These are phyloP conservation scores for Aspergillus puulaauensis DNA, from an alignment of 2,329 filamentous ascomycete species.

Conservation along the genomic window DNA sequence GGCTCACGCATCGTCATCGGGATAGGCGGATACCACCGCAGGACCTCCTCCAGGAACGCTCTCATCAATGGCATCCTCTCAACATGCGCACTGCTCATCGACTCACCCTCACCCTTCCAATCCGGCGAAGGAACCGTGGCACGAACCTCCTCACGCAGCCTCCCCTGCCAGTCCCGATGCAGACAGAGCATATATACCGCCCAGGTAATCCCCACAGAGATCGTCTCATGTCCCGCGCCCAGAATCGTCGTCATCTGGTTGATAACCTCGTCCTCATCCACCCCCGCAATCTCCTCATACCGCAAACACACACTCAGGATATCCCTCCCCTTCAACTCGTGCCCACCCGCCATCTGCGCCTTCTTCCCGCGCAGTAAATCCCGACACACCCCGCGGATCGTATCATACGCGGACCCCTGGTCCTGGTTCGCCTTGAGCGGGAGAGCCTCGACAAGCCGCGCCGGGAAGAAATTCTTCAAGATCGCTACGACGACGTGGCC, in stretches of 20 bases:
- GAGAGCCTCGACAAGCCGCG: background rate
- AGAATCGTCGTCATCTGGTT: slow-evolving; percentile 3
- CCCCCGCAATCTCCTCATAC: background rate
- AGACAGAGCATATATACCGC: background rate
- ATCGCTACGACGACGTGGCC: background rate
- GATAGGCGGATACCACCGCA: background rate
- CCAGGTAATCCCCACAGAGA: background rate
- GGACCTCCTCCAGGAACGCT: background rate
- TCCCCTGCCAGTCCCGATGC: background rate
- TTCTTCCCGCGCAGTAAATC: background rate
- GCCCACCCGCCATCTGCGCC: background rate
- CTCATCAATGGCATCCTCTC: background rate
- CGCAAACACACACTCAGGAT: background rate
- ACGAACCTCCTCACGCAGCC: background rate
- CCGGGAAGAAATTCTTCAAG: background rate
- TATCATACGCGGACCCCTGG: background rate
- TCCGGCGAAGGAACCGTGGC: background rate
- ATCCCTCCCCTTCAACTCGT: background rate
- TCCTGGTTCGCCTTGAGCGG: background rate
- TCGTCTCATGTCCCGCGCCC: background rate
- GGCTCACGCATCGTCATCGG: background rate
- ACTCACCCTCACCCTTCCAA: background rate
- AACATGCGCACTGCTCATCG: background rate
- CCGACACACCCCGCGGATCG: background rate
- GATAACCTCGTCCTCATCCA: background rate